A percentile compares a stretch with the other conserved stretches of the same genome.
Evolutionary conservation across 768 basidiomycete genomes (phyloP).

Genomic region (Leccinum subgranulosum): DNA sequence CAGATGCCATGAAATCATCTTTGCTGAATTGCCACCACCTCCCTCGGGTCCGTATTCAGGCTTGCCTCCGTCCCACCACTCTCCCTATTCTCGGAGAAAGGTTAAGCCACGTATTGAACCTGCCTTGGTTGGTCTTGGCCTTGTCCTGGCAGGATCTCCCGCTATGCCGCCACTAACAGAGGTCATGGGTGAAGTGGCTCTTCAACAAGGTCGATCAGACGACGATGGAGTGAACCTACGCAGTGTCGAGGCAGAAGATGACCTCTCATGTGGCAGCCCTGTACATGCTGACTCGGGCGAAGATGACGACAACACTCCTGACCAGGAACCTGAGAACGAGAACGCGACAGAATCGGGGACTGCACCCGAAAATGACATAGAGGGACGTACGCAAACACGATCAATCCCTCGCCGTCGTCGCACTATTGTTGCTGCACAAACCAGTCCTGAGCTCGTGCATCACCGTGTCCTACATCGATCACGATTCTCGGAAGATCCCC

Average conservation of each 20-base stretch:
- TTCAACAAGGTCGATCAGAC: slow-evolving; percentile 84
- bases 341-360: slow-evolving; percentile 13
- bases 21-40: slow-evolving; percentile 75
- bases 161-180: slow-evolving; percentile 73
- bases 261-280: slow-evolving; percentile 31
- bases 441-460: slow-evolving; percentile 69
- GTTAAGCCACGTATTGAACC: slow-evolving; percentile 73
- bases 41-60: slow-evolving; percentile 65
- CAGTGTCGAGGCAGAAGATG: slow-evolving; percentile 47
- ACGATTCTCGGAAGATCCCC: slow-evolving; percentile 66
- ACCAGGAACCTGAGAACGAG: slow-evolving; percentile 37
- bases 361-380: slow-evolving; percentile 12
- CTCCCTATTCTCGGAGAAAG: slow-evolving; percentile 54
- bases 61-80: slow-evolving; percentile 46
- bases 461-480: slow-evolving; percentile 50
- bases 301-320: slow-evolving; percentile 44
- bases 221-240: slow-evolving; percentile 51
- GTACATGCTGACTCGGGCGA: slow-evolving; percentile 24
- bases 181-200: slow-evolving; percentile 76
- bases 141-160: slow-evolving; percentile 72
- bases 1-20: slow-evolving; percentile 95
- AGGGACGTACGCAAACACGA: slow-evolving; percentile 7
- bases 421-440: slow-evolving; percentile 65
- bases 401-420: slow-evolving; percentile 36
- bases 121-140: slow-evolving; percentile 79